These are phyloP conservation scores for Chrysosporium queenslandicum DNA, from an alignment of 2,329 filamentous ascomycete genomes.

Conservation along the genomic window DNA sequence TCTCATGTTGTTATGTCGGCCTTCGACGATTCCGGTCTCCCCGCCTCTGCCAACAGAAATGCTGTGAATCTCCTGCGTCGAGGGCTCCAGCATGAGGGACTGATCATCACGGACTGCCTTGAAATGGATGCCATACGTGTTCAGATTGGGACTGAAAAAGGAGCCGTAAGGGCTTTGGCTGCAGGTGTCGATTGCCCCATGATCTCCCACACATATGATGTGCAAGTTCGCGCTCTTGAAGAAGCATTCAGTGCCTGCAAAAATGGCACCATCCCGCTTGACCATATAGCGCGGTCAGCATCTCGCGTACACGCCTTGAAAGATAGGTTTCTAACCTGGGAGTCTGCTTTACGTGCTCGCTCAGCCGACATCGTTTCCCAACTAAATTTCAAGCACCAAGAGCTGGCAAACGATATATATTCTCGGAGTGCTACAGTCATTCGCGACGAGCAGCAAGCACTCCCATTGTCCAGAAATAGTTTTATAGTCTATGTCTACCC, in stretches of 20 bases:
- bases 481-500: slow-evolving; percentile 34
- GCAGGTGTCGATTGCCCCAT: slow-evolving; percentile 39
- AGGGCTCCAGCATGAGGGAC: slow-evolving; percentile 37
- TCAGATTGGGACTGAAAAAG: slow-evolving; percentile 35
- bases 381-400: slow-evolving; percentile 22
- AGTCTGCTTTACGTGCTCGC: slow-evolving; percentile 21
- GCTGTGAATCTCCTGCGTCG: slow-evolving; percentile 33
- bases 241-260: slow-evolving; percentile 31
- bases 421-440: slow-evolving; percentile 35
- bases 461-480: slow-evolving; percentile 26
- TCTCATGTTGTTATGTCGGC: slow-evolving; percentile 36
- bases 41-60: slow-evolving; percentile 33
- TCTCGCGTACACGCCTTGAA: slow-evolving; percentile 32
- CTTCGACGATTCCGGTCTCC: slow-evolving; percentile 28
- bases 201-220: slow-evolving; percentile 38
- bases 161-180: slow-evolving; percentile 34
- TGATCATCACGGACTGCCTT: slow-evolving; percentile 39
- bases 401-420: slow-evolving; percentile 30
- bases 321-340: slow-evolving; percentile 28
- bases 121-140: slow-evolving; percentile 38
- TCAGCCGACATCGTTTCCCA: slow-evolving; percentile 17
- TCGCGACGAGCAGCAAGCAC: slow-evolving; percentile 22
- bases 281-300: slow-evolving; percentile 29
- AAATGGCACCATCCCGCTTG: slow-evolving; percentile 26
- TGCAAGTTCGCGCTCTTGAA: slow-evolving; percentile 35